These are phyloP conservation scores for Lathyrus tuberosus DNA, from an alignment of 306 rosid genomes.

Conservation along the genomic window DNA sequence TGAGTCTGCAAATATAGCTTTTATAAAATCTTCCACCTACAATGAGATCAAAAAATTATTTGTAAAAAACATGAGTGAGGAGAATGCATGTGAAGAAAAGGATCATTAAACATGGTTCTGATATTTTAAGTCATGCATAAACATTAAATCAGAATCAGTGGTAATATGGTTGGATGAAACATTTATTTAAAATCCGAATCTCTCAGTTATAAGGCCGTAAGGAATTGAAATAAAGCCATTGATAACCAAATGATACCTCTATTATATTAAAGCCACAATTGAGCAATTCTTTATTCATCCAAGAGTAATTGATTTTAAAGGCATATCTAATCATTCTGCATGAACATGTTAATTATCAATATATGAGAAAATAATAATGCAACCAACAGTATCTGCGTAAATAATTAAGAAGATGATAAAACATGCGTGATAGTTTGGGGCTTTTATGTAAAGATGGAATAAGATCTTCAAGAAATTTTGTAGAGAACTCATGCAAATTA, in stretches of 20 bases:
- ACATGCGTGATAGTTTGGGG: slow-evolving; percentile 87
- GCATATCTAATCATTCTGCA: slow-evolving; percentile 86
- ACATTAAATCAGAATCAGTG: neutral
- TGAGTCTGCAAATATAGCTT: slow-evolving; percentile 85
- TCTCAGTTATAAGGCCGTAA: neutral
- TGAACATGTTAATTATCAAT: slow-evolving; percentile 30
- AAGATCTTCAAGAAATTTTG: slow-evolving; percentile 50
- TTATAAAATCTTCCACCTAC: slow-evolving; percentile 77
- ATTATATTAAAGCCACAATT: slow-evolving; percentile 60
- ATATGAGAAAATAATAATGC: slow-evolving; percentile 28
- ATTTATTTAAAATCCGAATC: slow-evolving; percentile 21
- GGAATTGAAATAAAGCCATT: slow-evolving; percentile 5
- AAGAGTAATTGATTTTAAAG: slow-evolving; percentile 81
- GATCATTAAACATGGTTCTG: slow-evolving; percentile 25
- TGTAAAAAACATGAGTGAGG: neutral
- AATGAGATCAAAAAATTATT: slow-evolving; percentile 8
- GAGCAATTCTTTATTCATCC: slow-evolving; percentile 73
- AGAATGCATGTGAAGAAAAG: neutral
- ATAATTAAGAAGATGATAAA: slow-evolving; percentile 15
- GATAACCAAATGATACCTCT: slow-evolving; percentile 62
- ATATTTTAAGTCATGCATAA: neutral
- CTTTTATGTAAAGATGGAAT: slow-evolving; percentile 76
- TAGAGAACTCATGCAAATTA: slow-evolving; percentile 52
- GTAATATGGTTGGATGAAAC: neutral
- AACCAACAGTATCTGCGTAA: slow-evolving; percentile 9